These are phyloP conservation scores for Yamadazyma takamatsuzukensis DNA, from an alignment of 805 yeast genomes.

Conservation along the genomic window DNA sequence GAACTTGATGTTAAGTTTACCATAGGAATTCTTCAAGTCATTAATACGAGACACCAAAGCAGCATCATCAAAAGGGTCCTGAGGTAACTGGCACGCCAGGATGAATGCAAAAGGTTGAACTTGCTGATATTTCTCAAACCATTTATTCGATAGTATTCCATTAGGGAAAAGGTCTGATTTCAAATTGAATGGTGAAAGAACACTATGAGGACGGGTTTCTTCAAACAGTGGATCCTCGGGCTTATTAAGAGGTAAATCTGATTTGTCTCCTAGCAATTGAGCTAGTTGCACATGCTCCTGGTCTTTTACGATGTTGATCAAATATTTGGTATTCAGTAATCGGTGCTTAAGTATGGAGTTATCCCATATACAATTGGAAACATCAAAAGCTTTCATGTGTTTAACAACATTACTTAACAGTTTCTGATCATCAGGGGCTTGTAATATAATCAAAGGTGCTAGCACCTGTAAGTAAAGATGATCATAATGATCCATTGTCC, in stretches of 20 bases:
- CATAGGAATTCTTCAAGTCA: slow-evolving; percentile 12
- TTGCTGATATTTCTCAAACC: slow-evolving; percentile 34
- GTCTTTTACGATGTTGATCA: slow-evolving; percentile 15
- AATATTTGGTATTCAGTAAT: slow-evolving; percentile 28
- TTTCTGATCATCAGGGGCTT: slow-evolving; percentile 7
- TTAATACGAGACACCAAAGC: slow-evolving; percentile 15
- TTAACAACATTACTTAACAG: background rate
- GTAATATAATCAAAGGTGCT: slow-evolving; percentile 29
- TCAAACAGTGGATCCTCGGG: background rate
- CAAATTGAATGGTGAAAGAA: slow-evolving; percentile 33
- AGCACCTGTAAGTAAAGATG: slow-evolving; percentile 24
- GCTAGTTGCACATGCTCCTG: slow-evolving; percentile 6
- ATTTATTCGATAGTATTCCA: slow-evolving; percentile 26
- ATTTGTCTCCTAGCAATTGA: background rate
- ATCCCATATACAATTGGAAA: slow-evolving; percentile 33
- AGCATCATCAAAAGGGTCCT: slow-evolving; percentile 11
- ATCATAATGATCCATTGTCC: slow-evolving; percentile 32
- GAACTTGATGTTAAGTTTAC: slow-evolving; percentile 13
- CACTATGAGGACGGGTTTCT: slow-evolving; percentile 20
- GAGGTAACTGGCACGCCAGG: slow-evolving; percentile 15
- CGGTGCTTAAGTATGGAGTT: slow-evolving; percentile 34
- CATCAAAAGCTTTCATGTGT: slow-evolving; percentile 1
- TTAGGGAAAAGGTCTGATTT: slow-evolving; percentile 26
- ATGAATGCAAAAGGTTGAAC: slow-evolving; percentile 32
- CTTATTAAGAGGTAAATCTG: too few relatives aligned